Base-by-base conservation (phyloP, 2,329 filamentous ascomycete species). In the Nigrospora osmanthi region DNA sequence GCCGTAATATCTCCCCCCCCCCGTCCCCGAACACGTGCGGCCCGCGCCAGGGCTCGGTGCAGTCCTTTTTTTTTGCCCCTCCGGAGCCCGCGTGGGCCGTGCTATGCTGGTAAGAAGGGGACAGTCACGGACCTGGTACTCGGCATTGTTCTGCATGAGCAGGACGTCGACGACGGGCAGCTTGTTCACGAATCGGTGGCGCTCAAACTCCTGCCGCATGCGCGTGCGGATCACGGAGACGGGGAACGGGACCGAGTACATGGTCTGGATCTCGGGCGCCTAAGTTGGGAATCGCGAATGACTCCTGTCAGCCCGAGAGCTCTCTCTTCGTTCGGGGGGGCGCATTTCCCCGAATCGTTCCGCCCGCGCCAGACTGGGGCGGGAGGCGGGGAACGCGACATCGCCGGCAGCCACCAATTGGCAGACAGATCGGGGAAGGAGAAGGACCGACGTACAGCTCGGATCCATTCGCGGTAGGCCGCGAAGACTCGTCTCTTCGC, bases 191-290 rank as follows among this genome's bases (percentile, higher is more conserved):
- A 87, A 96, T 75, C 93, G 80, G 72, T 97, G 85, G 63, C 89
- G 81, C 76, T 98, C 93, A 65, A 96, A 98, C 65, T 98, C 90
- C 71, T 97, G 87, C 65, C 93, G 81, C 66, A 97, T 86, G 72
- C 94, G 91, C 48, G 91, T 94, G 57, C 93, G 87, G 63, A 98
- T 83, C 52, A 80, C 76, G 35, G 91, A 87, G 43, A 96, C 83
- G 43, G 91, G 89, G 62, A 95, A 80, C 64, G 87, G 88, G 61
- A 98, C 75, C 51, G 86, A 87, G 80, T 98, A 98, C 89, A 97
- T 95, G 50, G 82, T 86, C 69, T 97, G 93, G 62, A 98, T 91
- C 66, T 97, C 90, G 49, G 93, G 91, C 35, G 89, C 89, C 93
- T 98, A 64, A 33, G 23, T 28, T 10, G 23, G 23, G 23, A 28